Evolutionary conservation across 768 basidiomycete species (phyloP), one percentile per base, ranked within the genome.

Genomic region (Lactarius hatsudake): DNA sequence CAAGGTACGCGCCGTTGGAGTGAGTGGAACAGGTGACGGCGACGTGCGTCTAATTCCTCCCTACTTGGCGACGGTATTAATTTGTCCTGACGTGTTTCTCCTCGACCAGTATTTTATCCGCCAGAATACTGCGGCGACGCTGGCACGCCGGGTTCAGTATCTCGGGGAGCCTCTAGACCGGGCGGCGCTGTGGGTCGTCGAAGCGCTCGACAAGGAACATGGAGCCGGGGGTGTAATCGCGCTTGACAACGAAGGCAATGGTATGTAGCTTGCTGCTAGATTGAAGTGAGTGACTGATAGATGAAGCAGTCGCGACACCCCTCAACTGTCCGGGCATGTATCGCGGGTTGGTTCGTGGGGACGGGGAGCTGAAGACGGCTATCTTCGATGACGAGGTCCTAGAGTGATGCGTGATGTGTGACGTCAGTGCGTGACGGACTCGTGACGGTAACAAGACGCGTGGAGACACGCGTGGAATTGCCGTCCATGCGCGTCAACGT

Each of bases 11-110:
- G 89, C 86, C 9, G 78, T 94, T 28, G 91, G 91, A 5, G 78
- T 94, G n/a, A 91, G 89, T 36, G 90, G 92, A 0, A 94, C 93
- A 15, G 93, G 93, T 8, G 87, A 93, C 71, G 92, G 92, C 69
- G 92, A 94, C 76, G 90, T 92, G 73, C 66, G 86, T 77, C 43
- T 56, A 43, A 56, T 51, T 36, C 55, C 18, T 36, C 23, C 3
- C 6, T 13, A 26, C 23, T 51, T 45, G 55, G 10, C 59, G 43
- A 61, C 55, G 32, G 53, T 45, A 53, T 20, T 62, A 53, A 62
- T 30, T 30, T 54, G 15, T 12, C 57, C 57, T 57, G 38, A 57
- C 20, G 17, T 42, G 17, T 43, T 43, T 12, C 34, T 36, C 9
- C 9, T 34, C 12, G 13, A 12, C 43, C 55, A 94, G 91, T 91